These are phyloP conservation scores for Dionaea muscipula DNA, from an alignment of 179 eudicot genomes.

Conservation along the genomic window DNA sequence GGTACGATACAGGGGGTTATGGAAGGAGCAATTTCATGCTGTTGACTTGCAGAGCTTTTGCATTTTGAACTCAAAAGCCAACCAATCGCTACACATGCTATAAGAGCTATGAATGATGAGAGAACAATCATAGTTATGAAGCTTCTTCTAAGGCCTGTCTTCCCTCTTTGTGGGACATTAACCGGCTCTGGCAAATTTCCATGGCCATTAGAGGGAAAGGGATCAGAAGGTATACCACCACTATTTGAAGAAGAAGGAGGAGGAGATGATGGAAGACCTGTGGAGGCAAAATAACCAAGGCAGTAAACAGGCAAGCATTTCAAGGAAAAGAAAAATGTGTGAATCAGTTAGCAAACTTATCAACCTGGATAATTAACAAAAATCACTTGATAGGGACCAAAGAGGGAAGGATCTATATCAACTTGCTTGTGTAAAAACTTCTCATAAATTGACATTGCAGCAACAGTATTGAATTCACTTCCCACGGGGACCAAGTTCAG, in stretches of 20 bases:
- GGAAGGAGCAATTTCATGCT: constrained; percentile 20
- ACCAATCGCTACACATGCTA: constrained; percentile 30
- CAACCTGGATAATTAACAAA: constrained; percentile 83
- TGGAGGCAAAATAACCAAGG: constrained; percentile 2
- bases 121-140: constrained; percentile 34
- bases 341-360: background rate
- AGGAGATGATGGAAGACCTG: constrained; percentile 94
- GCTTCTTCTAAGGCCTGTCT: constrained; percentile 24
- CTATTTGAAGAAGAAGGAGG: constrained; percentile 46
- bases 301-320: background rate
- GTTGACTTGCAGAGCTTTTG: constrained; percentile 19
- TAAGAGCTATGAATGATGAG: constrained; percentile 57
- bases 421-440: constrained; percentile 67
- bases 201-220: constrained; percentile 31
- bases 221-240: constrained; percentile 31
- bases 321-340: background rate
- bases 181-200: constrained; percentile 59
- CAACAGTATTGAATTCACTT: constrained; percentile 28
- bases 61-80: constrained; percentile 46
- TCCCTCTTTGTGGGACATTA: constrained; percentile 40
- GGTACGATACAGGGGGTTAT: constrained; percentile 33
- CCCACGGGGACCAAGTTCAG: constrained; percentile 54
- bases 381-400: constrained; percentile 71
- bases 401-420: constrained; percentile 38
- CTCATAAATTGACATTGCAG: constrained; percentile 41